Evolutionary conservation across 164 flowering plant genomes (phyloP).

Genomic region (Taxillus chinensis): DNA sequence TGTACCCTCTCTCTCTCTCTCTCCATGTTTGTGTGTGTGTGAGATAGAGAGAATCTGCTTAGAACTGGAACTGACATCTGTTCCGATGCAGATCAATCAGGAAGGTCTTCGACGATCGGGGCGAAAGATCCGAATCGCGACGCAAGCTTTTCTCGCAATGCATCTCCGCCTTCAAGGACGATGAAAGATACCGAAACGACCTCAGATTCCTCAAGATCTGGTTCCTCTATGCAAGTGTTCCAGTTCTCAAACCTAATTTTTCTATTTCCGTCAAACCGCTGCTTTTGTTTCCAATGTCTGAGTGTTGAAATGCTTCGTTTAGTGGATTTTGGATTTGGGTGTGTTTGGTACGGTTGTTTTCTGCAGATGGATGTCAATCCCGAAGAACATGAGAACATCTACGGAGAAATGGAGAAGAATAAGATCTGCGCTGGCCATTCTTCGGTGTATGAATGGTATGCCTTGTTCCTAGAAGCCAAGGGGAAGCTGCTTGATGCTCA

Average conservation of each 20-base stretch:
- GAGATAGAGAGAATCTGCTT: neutral
- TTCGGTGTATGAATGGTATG: conserved; percentile 59
- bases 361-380: conserved; percentile 44
- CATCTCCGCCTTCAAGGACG: conserved; percentile 39
- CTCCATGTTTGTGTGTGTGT: neutral
- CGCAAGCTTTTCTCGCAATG: conserved; percentile 37
- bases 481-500: conserved; percentile 58
- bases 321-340: neutral
- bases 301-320: neutral
- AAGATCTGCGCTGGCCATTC: conserved; percentile 38
- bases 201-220: conserved; percentile 79
- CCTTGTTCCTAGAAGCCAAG: conserved; percentile 55
- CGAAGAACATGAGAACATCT: conserved; percentile 45
- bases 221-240: conserved; percentile 53
- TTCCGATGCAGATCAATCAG: conserved; percentile 36
- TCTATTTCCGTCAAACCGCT: neutral
- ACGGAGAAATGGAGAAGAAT: conserved; percentile 39
- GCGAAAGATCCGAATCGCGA: conserved; percentile 10
- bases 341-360: neutral
- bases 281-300: neutral
- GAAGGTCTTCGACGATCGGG: conserved; percentile 24
- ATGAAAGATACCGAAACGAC: conserved; percentile 52
- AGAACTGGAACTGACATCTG: neutral
- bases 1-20: conserved; percentile 22
- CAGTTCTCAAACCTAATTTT: neutral